A percentile compares a stretch with the other conserved stretches of the same genome.
Evolutionary conservation across 2,329 filamentous ascomycete species (phyloP).

Genomic region (Botryotinia calthae): DNA sequence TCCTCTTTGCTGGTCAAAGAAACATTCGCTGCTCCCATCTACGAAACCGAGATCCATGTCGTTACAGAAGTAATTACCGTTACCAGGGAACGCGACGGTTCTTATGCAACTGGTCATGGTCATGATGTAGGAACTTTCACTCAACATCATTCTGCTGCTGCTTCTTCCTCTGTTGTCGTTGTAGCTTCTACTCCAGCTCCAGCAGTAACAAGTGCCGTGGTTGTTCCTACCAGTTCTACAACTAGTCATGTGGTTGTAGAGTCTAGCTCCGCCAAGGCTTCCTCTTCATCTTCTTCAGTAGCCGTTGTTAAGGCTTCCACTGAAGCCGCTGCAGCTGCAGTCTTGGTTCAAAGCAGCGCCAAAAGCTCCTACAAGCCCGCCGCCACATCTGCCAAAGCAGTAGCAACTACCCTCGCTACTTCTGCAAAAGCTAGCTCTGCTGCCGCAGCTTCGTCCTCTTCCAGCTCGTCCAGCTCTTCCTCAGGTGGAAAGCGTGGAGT

Average conservation of each 20-base stretch:
- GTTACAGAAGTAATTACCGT: constrained; percentile 33
- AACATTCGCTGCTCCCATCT: constrained; percentile 29
- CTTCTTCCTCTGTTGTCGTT: constrained; percentile 22
- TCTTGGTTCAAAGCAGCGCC: constrained; percentile 18
- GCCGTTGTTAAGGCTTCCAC: constrained; percentile 5
- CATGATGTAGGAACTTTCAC: constrained; percentile 28
- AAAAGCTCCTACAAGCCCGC: background rate
- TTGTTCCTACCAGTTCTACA: background rate
- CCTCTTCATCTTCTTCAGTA: constrained; percentile 16
- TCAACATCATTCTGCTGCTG: constrained; percentile 17
- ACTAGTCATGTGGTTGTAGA: background rate
- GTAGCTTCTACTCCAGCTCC: constrained; percentile 8
- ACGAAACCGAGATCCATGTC: constrained; percentile 28
- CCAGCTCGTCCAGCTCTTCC: background rate
- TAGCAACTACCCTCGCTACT: constrained; percentile 18
- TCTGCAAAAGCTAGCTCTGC: constrained; percentile 3
- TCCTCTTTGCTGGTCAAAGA: constrained; percentile 37
- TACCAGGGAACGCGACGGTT: constrained; percentile 28
- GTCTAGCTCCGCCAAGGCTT: background rate
- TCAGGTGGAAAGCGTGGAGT: constrained; percentile 56
- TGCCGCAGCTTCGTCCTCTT: constrained; percentile 2
- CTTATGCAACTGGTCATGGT: constrained; percentile 26
- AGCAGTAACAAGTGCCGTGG: background rate
- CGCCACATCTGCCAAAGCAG: constrained; percentile 3
- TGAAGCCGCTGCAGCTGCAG: background rate